Percentiles rank a stretch among this genome's conserved stretches.
Evolutionary conservation across 805 yeast genomes (phyloP).

Genomic region (Wickerhamiella sergipiensis): DNA sequence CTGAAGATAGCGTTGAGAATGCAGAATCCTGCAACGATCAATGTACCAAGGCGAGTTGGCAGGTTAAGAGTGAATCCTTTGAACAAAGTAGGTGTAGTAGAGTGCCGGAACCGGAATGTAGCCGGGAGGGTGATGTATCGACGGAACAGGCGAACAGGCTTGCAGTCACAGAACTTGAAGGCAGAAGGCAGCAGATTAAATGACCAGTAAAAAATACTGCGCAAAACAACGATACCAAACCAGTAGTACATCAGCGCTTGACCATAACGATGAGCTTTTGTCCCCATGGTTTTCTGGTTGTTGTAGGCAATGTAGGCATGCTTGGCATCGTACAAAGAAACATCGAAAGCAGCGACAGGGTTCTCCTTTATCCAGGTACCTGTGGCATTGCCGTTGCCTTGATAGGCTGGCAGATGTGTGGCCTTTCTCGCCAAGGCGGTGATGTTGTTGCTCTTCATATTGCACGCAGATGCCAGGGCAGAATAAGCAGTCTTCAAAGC

Average conservation of each 20-base stretch:
- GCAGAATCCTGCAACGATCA: constrained; percentile 25
- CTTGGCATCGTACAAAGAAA: neutral
- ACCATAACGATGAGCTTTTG: neutral
- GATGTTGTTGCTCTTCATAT: neutral
- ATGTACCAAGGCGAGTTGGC: constrained; percentile 30
- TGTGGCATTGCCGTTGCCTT: neutral
- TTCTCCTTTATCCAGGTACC: neutral
- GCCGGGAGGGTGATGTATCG: neutral
- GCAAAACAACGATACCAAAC: neutral
- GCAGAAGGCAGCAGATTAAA: neutral
- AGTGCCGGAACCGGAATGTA: neutral
- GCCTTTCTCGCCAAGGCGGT: neutral
- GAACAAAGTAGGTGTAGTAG: neutral
- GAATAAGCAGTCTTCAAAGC: neutral
- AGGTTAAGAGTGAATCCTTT: constrained; percentile 12
- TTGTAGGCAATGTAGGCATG: neutral
- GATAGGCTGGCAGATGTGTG: neutral
- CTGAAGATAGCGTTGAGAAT: constrained; percentile 22
- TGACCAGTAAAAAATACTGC: neutral
- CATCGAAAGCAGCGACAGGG: neutral
- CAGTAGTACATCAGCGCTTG: neutral
- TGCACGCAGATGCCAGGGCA: neutral
- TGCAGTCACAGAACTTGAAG: neutral
- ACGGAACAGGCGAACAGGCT: neutral
- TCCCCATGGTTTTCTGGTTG: neutral